Conservation (phyloP, 2,329 filamentous ascomycete species). For the Pseudopithomyces chartarum region DNA sequence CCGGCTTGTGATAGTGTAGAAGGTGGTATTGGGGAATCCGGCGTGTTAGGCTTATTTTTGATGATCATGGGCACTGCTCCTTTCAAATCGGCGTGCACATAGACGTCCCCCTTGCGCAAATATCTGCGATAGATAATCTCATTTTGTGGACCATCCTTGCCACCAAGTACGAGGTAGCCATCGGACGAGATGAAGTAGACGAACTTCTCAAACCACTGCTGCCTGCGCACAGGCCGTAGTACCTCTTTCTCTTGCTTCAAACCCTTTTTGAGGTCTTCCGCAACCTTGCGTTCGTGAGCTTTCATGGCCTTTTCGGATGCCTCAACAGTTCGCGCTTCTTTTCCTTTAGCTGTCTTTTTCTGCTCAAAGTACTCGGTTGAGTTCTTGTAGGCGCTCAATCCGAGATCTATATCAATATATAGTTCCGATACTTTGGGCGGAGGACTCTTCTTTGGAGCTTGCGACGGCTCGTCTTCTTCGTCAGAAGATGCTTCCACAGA, state of each 20-base stretch:
- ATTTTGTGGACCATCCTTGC: slow-evolving; percentile 85
- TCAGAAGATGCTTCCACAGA: slow-evolving; percentile 64
- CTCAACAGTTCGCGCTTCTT: slow-evolving; percentile 83
- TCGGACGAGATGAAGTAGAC: slow-evolving; percentile 94
- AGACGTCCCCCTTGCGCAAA: slow-evolving; percentile 86
- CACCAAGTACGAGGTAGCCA: slow-evolving; percentile 88
- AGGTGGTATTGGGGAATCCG: slow-evolving; percentile 86
- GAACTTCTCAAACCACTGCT: slow-evolving; percentile 98
- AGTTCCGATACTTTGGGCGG: slow-evolving; percentile 53
- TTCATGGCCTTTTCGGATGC: slow-evolving; percentile 84
- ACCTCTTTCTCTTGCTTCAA: slow-evolving; percentile 91
- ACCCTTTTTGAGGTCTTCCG: slow-evolving; percentile 81
- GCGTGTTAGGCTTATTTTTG: slow-evolving; percentile 79
- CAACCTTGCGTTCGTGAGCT: slow-evolving; percentile 87
- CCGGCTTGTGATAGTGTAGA: slow-evolving; percentile 91
- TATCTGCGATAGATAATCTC: slow-evolving; percentile 90
- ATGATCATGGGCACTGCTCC: slow-evolving; percentile 86
- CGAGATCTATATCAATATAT: slow-evolving; percentile 82
- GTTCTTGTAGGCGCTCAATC: slow-evolving; percentile 83
- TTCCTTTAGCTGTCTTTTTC: slow-evolving; percentile 79
- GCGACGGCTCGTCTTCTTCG: slow-evolving; percentile 55
- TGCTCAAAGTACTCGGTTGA: slow-evolving; percentile 92
- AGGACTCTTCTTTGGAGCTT: slow-evolving; percentile 55
- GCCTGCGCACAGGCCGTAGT: slow-evolving; percentile 79
- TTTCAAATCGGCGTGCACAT: slow-evolving; percentile 86